Percentiles rank a stretch among this genome's conserved stretches.
Evolutionary conservation across 352 stramenopile species (phyloP).

Genomic region (Aphanomyces invadans): DNA sequence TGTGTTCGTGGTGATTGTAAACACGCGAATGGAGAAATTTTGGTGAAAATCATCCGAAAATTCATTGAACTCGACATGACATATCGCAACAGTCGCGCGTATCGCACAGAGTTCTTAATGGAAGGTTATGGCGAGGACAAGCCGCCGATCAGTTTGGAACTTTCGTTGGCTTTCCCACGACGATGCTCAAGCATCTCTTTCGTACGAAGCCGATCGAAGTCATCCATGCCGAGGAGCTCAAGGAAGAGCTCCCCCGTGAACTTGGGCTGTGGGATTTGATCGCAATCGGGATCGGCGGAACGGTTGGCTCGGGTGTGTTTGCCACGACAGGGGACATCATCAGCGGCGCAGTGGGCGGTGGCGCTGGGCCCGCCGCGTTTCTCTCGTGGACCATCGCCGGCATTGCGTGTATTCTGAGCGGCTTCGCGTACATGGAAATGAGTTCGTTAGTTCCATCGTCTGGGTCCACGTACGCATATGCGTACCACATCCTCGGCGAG

Average conservation of each 20-base stretch:
- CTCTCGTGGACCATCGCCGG: constrained; percentile 79
- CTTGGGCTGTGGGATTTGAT: constrained; percentile 27
- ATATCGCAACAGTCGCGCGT: too few species aligned
- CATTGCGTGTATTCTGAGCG: constrained; percentile 68
- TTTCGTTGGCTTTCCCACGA: background rate
- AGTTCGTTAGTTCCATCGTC: constrained; percentile 80
- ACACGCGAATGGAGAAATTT: too few species aligned
- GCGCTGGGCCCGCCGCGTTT: constrained; percentile 66
- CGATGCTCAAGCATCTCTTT: constrained; percentile 26
- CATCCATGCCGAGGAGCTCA: constrained; percentile 66
- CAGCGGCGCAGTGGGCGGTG: constrained; percentile 30
- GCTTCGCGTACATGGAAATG: constrained; percentile 87
- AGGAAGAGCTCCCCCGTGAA: constrained; percentile 40
- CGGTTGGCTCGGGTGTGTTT: constrained; percentile 47
- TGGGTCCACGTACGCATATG: constrained; percentile 88
- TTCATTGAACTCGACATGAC: too few species aligned
- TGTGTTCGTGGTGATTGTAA: background rate
- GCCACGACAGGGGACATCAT: constrained; percentile 53
- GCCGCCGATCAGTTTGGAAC: too few species aligned
- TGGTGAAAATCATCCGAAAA: too few species aligned
- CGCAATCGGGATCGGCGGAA: constrained; percentile 41
- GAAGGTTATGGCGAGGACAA: too few species aligned
- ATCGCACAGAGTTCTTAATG: too few species aligned
- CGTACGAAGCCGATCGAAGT: constrained; percentile 70
- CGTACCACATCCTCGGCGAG: constrained; percentile 90